Conservation (phyloP, 1,139 yeast genomes). For the Candida gigantensis region DNA sequence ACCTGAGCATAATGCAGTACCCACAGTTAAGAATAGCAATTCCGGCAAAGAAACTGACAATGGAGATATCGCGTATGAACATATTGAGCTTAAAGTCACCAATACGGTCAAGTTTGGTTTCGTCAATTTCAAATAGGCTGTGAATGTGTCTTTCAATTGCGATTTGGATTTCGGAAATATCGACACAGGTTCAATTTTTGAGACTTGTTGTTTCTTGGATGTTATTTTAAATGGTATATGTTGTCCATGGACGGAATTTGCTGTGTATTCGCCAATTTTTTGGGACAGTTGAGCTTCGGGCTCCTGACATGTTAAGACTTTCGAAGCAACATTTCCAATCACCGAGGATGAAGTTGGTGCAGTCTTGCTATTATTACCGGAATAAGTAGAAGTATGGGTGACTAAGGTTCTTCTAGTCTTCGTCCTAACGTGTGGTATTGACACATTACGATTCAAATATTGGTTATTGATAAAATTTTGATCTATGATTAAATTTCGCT, state of each 20-base stretch:
- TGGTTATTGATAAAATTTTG: constrained; percentile 42
- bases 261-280: constrained; percentile 11
- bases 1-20: constrained; percentile 87
- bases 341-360: constrained; percentile 5
- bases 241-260: neutral
- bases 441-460: constrained; percentile 17
- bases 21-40: constrained; percentile 70
- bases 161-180: constrained; percentile 13
- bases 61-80: constrained; percentile 93
- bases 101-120: constrained; percentile 87
- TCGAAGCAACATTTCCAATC: constrained; percentile 33
- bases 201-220: constrained; percentile 27
- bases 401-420: constrained; percentile 1
- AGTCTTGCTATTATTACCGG: neutral
- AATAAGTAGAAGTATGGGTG: neutral
- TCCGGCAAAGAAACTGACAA: constrained; percentile 69
- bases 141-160: constrained; percentile 34
- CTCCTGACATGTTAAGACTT: constrained; percentile 43
- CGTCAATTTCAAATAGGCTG: constrained; percentile 74
- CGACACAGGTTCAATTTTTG: constrained; percentile 14
- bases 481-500: constrained; percentile 28
- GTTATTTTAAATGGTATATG: constrained; percentile 60
- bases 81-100: constrained; percentile 87
- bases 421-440: constrained; percentile 6
- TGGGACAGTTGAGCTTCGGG: constrained; percentile 31